Conservation (phyloP, 2,329 filamentous ascomycete genomes). For the Penicillium sp. region DNA sequence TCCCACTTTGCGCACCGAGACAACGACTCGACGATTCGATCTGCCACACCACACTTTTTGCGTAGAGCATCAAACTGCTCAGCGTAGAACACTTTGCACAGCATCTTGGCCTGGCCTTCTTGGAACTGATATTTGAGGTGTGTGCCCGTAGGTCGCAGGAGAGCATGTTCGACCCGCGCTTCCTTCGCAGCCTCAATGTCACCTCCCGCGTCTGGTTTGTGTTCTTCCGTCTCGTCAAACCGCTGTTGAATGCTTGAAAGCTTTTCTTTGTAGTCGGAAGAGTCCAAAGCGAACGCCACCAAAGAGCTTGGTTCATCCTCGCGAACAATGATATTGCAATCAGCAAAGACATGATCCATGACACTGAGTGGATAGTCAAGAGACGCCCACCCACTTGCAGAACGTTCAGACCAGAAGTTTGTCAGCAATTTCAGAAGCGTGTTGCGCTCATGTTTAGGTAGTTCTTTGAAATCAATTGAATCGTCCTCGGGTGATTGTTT, state of each 20-base stretch:
- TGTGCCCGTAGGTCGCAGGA: constrained; percentile 80
- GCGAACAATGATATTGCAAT: constrained; percentile 93
- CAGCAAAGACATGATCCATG: constrained; percentile 92
- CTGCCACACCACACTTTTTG: constrained; percentile 85
- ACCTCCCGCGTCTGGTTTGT: constrained; percentile 24
- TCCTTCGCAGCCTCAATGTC: constrained; percentile 54
- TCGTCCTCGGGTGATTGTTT: constrained; percentile 53
- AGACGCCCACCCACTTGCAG: constrained; percentile 87
- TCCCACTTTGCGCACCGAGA: constrained; percentile 98
- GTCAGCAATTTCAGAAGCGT: constrained; percentile 93
- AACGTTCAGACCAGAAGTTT: constrained; percentile 97
- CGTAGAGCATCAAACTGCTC: constrained; percentile 96
- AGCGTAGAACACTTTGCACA: constrained; percentile 98
- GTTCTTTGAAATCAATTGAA: constrained; percentile 62
- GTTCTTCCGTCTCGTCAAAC: constrained; percentile 32
- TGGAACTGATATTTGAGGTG: constrained; percentile 96
- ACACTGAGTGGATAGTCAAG: constrained; percentile 87
- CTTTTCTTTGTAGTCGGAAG: constrained; percentile 80
- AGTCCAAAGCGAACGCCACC: constrained; percentile 87
- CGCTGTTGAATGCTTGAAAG: constrained; percentile 53
- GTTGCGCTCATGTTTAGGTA: constrained; percentile 89
- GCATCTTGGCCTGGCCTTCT: constrained; percentile 89
- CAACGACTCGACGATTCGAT: constrained; percentile 90
- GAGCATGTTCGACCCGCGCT: constrained; percentile 75
- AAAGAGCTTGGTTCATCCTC: constrained; percentile 97